Conservation (phyloP, 129 eudicot species). For the Pulicaria dysenterica region DNA sequence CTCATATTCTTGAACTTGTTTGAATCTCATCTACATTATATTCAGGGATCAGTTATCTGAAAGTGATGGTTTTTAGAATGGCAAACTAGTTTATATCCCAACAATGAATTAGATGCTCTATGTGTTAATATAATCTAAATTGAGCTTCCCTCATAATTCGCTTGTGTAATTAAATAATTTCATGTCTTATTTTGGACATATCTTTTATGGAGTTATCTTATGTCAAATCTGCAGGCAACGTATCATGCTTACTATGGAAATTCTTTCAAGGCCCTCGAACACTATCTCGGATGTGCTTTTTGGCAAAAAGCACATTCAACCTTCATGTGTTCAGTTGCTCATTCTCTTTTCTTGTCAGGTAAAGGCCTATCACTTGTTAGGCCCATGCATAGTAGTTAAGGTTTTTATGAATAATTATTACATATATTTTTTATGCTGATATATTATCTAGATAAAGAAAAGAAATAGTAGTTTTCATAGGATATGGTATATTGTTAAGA, state of each 20-base stretch:
- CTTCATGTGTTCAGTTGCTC: constrained; percentile 72
- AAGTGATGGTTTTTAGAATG: constrained; percentile 16
- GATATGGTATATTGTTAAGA: no score
- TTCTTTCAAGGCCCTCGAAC: constrained; percentile 70
- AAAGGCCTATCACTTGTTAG: constrained; percentile 9
- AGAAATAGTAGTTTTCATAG: no score
- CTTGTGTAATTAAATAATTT: not conserved
- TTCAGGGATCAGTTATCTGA: not conserved
- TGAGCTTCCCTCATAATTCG: not conserved
- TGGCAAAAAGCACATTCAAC: constrained; percentile 95
- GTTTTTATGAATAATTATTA: no score
- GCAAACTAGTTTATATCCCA: constrained; percentile 10
- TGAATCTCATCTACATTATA: not conserved
- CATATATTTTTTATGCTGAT: no score
- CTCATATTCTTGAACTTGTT: not conserved
- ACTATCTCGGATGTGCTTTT: constrained; percentile 71
- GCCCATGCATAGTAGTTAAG: no score
- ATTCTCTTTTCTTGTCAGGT: constrained; percentile 86
- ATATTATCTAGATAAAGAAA: no score
- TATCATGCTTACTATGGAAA: constrained; percentile 69
- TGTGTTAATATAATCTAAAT: constrained; percentile 6
- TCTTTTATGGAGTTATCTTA: not conserved
- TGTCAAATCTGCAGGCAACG: constrained; percentile 62
- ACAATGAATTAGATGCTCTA: not conserved
- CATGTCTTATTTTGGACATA: not conserved